Evolutionary conservation across 2,329 filamentous ascomycete genomes (phyloP).

Genomic region (Penicillium hesseltinei): DNA sequence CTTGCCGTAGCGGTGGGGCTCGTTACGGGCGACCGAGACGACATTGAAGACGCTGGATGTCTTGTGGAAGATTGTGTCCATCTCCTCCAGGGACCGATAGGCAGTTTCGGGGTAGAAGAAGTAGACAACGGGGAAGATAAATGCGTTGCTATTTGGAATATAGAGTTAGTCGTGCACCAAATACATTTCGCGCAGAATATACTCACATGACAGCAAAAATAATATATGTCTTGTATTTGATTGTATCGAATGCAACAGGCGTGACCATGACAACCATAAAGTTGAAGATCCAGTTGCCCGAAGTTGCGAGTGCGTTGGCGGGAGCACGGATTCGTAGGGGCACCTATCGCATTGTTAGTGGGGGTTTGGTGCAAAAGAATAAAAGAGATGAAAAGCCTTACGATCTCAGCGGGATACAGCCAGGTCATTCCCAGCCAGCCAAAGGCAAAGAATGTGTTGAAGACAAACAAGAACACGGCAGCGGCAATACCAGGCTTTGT

Average conservation of each 20-base stretch:
- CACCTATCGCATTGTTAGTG: constrained; percentile 18
- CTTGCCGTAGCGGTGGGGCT: constrained; percentile 57
- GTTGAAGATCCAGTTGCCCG: constrained; percentile 47
- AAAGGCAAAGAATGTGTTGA: constrained; percentile 61
- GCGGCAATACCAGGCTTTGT: constrained; percentile 43
- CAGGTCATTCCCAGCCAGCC: constrained; percentile 62
- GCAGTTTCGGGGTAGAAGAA: constrained; percentile 61
- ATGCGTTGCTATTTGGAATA: constrained; percentile 42
- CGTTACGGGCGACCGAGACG: constrained; percentile 50
- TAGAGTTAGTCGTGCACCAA: constrained; percentile 1
- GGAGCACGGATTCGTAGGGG: constrained; percentile 36
- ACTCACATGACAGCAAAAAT: constrained; percentile 52
- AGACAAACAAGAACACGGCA: constrained; percentile 59
- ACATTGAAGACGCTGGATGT: constrained; percentile 48
- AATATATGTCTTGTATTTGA: constrained; percentile 54
- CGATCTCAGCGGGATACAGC: constrained; percentile 63
- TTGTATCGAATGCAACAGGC: constrained; percentile 56
- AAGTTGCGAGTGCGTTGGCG: constrained; percentile 24
- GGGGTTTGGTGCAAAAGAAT: neutral
- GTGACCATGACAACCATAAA: constrained; percentile 66
- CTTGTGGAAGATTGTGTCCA: constrained; percentile 64
- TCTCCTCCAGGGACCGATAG: constrained; percentile 61
- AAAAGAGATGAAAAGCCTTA: constrained; percentile 31
- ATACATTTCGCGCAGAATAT: neutral
- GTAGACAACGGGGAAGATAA: constrained; percentile 55